Conservation (phyloP, 306 rosid species). For the Prunus dulcis region DNA sequence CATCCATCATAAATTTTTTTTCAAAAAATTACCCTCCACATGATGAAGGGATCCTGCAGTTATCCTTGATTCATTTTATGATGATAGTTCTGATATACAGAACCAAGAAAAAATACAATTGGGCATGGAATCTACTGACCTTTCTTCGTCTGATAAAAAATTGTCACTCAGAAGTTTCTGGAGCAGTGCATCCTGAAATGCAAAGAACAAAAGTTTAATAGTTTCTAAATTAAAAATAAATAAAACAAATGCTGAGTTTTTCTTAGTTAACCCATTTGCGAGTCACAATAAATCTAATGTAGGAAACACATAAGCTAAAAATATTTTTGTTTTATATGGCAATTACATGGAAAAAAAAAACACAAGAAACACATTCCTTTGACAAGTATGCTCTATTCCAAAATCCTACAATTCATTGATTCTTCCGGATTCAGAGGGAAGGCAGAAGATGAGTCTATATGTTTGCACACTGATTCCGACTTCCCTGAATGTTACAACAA, state of each 20-base stretch:
- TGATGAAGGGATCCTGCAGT: background rate
- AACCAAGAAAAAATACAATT: background rate
- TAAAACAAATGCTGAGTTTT: background rate
- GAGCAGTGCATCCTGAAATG: constrained; percentile 77
- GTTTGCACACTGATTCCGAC: no score
- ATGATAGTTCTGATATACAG: constrained; percentile 7
- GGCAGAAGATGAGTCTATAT: no score
- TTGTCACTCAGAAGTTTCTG: constrained; percentile 63
- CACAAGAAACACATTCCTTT: background rate
- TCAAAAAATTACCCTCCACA: background rate
- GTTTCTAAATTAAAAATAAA: background rate
- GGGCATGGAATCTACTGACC: constrained; percentile 44
- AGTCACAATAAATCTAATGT: background rate
- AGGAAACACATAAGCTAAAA: no score
- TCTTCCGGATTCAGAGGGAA: no score
- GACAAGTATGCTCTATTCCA: background rate
- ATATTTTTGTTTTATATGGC: background rate
- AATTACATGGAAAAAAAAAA: background rate
- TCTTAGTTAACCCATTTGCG: background rate
- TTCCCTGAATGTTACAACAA: no score
- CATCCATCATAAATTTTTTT: background rate
- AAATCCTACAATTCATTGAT: background rate
- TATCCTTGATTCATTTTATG: constrained; percentile 7
- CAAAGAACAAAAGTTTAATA: constrained; percentile 14
- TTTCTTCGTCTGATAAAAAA: constrained; percentile 74